Conservation (phyloP, 2,329 filamentous ascomycete species). For the Amauroascus verrucosus region DNA sequence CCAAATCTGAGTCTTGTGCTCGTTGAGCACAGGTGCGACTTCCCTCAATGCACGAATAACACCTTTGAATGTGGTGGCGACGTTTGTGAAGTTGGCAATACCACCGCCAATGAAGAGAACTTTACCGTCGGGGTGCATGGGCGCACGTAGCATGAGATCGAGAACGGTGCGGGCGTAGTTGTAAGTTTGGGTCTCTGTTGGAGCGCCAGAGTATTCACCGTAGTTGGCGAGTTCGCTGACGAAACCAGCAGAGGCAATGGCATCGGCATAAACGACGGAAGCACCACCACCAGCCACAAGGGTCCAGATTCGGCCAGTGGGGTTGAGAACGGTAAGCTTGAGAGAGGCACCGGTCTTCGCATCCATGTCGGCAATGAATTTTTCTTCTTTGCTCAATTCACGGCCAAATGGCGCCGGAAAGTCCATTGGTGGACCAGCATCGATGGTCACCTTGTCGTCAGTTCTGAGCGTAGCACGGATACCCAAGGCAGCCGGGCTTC, state of each 20-base stretch:
- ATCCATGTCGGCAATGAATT: constrained; percentile 96
- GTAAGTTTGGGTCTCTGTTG: constrained; percentile 97
- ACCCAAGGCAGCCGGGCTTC: constrained; percentile 79
- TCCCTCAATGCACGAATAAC: constrained; percentile 94
- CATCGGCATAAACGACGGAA: constrained; percentile 96
- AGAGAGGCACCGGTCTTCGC: constrained; percentile 98
- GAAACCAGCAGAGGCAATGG: constrained; percentile 92
- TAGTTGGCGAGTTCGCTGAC: constrained; percentile 98
- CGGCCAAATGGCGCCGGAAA: constrained; percentile 98
- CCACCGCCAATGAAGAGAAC: constrained; percentile 98
- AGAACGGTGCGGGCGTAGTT: constrained; percentile 97
- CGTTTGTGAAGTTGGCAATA: constrained; percentile 99
- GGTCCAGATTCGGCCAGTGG: constrained; percentile 89
- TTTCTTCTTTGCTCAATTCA: constrained; percentile 97
- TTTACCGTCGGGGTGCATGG: constrained; percentile 78
- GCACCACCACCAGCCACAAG: constrained; percentile 98
- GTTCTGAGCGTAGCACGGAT: constrained; percentile 53
- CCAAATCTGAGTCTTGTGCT: constrained; percentile 99
- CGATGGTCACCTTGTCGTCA: constrained; percentile 74
- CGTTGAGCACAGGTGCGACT: constrained; percentile 70
- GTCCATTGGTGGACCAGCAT: constrained; percentile 95
- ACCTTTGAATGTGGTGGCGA: constrained; percentile 98
- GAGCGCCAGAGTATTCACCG: constrained; percentile 97
- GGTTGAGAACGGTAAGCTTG: constrained; percentile 93
- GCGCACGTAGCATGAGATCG: constrained; percentile 92